Evolutionary conservation across 345 rosid genomes (phyloP), one percentile per base, ranked within the genome.

Genomic region (Punica granatum): DNA sequence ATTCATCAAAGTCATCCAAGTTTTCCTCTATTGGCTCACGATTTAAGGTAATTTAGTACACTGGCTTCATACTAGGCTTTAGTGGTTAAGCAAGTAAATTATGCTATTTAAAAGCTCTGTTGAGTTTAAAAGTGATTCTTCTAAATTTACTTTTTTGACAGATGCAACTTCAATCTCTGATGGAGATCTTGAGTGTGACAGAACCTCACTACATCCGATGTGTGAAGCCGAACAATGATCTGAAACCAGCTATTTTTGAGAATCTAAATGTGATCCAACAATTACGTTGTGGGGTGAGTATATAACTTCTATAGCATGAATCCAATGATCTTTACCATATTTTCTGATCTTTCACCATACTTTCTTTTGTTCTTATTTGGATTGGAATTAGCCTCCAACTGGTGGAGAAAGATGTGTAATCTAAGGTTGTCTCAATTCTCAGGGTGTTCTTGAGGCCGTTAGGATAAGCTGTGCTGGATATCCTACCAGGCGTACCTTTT

Each of bases 141-240:
- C n/a, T 36, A 41, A 33, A 44, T 31, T 58, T 65, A 54, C 48
- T 63, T 33, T 67, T 61, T 59, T 76, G 86, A 82, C 91, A 94
- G 99, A 83, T 77, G 78, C 99, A 94, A 91, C 99, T 94, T 77
- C 97, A 94, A 74, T 87, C 97, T 70, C 79, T 94, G 72, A 94
- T 94, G 99, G 99, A 94, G 81, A 85, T 91, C 12, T 80, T 94
- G 82, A 94, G 68, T 75, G 79, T 79, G 18, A 94, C 96, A 32
- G 96, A 89, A 77, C 99, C 99, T 70, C 97, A 94, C 78, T 94
- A 94, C 85, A 90, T 94, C 80, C 84, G 99, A 88, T 94, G 99
- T 70, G 96, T 94, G 81, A 94, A 94, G 87, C 99, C 99, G 26
- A 94, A 94, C 77, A 86, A 88, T 84, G 82, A 69, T 64, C 85